Evolutionary conservation across 441 rosid species (phyloP), one percentile per base, ranked within the genome.

Genomic region (Gossypium schwendimanii): DNA sequence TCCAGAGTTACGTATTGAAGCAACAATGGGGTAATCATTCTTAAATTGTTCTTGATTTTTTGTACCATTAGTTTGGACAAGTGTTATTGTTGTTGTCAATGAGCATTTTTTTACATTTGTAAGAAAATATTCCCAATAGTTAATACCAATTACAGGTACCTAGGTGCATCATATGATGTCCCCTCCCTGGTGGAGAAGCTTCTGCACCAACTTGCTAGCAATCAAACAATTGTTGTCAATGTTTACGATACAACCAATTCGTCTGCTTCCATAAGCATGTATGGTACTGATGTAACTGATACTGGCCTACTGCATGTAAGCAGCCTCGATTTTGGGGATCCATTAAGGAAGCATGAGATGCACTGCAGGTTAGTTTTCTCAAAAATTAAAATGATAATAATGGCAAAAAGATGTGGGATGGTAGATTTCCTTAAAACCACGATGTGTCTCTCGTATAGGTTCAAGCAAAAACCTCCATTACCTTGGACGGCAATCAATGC

Each of bases 101-200:
- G 45, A 41, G 45, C 45, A 9, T 41, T 20, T 12, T 39, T 59
- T 71, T 24, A 17, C 55, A 24, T 73, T 50, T 28, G 23, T 20
- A n/a, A 3, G 61, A 78, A 78, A 20, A 64, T 11, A 5, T 47
- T 49, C 67, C 26, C 77, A 72, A 23, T 64, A 50, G 28, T 75
- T 33, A 49, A 41, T 6, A 63, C 58, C 36, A 28, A 66, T 60
- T 74, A 53, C 72, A 95, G 99, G 81, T 95, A 95, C 80, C 84
- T 93, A 6, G 99, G 99, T 33, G 98, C 97, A 67, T 88, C 98
- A 69, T 95, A 92, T 82, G 99, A 95, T 84, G 87, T 95, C 63
- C 97, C 94, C 58, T 95, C 97, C n/a, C 81, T 95, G 71, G 99
- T 95, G 81, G 95, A 95, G 85, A 92, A 90, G 83, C 96, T 92